A percentile compares a stretch with the other conserved stretches of the same genome.
phyloP scores from a whole-genome alignment of 805 yeast species.

The Cyberlindnera bimundalis region DNA sequence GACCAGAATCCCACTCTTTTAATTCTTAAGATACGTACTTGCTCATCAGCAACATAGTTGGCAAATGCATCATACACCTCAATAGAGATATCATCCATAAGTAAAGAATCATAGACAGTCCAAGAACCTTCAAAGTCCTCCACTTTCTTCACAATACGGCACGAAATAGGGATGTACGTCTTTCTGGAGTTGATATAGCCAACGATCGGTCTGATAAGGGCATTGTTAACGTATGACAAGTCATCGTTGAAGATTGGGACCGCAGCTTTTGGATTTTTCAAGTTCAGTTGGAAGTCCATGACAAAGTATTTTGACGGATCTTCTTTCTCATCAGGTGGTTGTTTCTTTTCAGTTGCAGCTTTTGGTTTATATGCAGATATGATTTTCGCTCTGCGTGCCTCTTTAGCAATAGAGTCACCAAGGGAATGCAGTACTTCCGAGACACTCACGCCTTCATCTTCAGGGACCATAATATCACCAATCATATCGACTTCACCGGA shows the following conservation, averaged over 20 bases:
- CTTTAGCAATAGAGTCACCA: conserved; percentile 44
- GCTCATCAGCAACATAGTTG: conserved; percentile 84
- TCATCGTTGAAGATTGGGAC: conserved; percentile 89
- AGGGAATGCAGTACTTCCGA: conserved; percentile 48
- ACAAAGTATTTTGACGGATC: conserved; percentile 57
- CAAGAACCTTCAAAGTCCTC: conserved; percentile 92
- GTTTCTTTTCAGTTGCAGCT: conserved; percentile 12
- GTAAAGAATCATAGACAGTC: conserved; percentile 87
- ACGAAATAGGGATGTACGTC: conserved; percentile 83
- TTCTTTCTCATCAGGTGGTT: conserved; percentile 21
- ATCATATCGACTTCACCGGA: conserved; percentile 89
- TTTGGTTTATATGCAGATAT: conserved; percentile 11
- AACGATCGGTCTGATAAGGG: conserved; percentile 89
- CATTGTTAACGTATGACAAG: conserved; percentile 86
- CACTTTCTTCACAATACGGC: conserved; percentile 74
- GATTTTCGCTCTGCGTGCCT: conserved; percentile 39
- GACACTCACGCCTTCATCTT: conserved; percentile 48
- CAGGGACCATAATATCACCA: conserved; percentile 85
- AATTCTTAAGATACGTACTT: conserved; percentile 65
- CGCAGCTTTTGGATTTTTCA: conserved; percentile 83
- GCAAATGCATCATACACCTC: conserved; percentile 92
- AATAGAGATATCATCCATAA: conserved; percentile 87
- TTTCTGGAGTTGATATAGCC: conserved; percentile 90
- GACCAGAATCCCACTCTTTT: conserved; percentile 92
- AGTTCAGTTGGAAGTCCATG: conserved; percentile 72